Percentiles rank a stretch among this genome's conserved stretches.
phyloP scores from a whole-genome alignment of 1,139 yeast genomes.

The Magnusiomyces paraingens region DNA sequence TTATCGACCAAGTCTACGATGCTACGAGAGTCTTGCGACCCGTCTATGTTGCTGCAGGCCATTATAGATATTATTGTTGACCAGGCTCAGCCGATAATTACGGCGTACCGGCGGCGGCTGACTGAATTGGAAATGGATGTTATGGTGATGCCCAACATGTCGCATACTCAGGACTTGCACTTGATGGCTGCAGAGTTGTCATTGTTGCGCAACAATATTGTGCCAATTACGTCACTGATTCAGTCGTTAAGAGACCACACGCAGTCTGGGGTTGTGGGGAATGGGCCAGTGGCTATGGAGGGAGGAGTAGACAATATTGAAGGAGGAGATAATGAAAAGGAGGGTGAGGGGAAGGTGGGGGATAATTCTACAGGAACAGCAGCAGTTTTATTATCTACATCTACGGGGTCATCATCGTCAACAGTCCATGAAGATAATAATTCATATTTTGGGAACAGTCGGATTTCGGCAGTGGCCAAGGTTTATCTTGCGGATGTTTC shows the following conservation, averaged over 20 bases:
- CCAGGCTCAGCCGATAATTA: constrained; percentile 53
- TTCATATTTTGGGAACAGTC: constrained; percentile 11
- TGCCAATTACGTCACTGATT: constrained; percentile 42
- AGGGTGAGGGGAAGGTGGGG: neutral
- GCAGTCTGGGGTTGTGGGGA: neutral
- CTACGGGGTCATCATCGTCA: neutral
- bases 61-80: constrained; percentile 51
- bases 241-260: constrained; percentile 40
- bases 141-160: constrained; percentile 42
- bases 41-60: constrained; percentile 46
- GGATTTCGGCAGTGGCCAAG: constrained; percentile 36
- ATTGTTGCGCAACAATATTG: constrained; percentile 39
- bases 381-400: neutral
- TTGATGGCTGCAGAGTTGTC: constrained; percentile 47
- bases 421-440: neutral
- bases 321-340: neutral
- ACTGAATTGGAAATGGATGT: constrained; percentile 46
- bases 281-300: constrained; percentile 6
- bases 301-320: neutral
- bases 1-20: constrained; percentile 41
- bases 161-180: constrained; percentile 46
- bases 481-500: constrained; percentile 47
- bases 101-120: constrained; percentile 46
- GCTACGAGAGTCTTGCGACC: constrained; percentile 43
- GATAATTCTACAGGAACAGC: constrained; percentile 7